These are phyloP conservation scores for Aureoboletus auriporus DNA, from an alignment of 768 basidiomycete genomes.

Conservation along the genomic window DNA sequence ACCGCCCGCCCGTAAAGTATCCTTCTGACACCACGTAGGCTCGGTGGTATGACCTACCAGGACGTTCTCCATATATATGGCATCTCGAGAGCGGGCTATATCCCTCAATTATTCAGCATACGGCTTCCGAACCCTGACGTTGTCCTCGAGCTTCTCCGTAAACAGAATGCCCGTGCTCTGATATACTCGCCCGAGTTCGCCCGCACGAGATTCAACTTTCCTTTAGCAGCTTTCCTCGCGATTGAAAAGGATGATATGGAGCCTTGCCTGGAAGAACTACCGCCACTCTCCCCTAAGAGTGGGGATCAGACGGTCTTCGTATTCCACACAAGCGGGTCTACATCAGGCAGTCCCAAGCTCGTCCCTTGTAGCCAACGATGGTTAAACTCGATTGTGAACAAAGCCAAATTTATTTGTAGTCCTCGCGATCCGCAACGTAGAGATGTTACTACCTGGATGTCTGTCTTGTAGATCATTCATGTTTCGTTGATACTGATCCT, in stretches of 20 bases:
- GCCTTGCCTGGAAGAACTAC: conserved; percentile 36
- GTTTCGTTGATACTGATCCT: conserved; percentile 30
- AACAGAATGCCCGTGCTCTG: conserved; percentile 58
- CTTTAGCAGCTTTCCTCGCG: conserved; percentile 47
- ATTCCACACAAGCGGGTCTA: conserved; percentile 81
- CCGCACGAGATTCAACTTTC: conserved; percentile 39
- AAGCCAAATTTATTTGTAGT: conserved; percentile 49
- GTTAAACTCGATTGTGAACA: conserved; percentile 58
- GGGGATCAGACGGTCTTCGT: conserved; percentile 53
- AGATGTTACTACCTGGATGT: conserved; percentile 76
- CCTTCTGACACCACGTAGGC: conserved; percentile 40
- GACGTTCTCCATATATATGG: conserved; percentile 75
- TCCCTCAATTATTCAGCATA: conserved; percentile 75
- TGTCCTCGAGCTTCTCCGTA: conserved; percentile 64
- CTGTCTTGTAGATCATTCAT: conserved; percentile 30
- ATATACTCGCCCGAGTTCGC: conserved; percentile 59
- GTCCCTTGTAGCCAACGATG: conserved; percentile 68
- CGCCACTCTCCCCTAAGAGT: conserved; percentile 35
- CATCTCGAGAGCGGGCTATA: conserved; percentile 69
- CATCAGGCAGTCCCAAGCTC: conserved; percentile 79
- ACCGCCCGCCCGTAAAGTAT: neutral
- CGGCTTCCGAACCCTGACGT: conserved; percentile 71
- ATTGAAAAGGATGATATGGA: conserved; percentile 37
- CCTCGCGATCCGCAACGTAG: conserved; percentile 49
- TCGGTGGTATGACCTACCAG: conserved; percentile 66